phyloP scores from a whole-genome alignment of 768 basidiomycete species.

The Termitomyces sp. region DNA sequence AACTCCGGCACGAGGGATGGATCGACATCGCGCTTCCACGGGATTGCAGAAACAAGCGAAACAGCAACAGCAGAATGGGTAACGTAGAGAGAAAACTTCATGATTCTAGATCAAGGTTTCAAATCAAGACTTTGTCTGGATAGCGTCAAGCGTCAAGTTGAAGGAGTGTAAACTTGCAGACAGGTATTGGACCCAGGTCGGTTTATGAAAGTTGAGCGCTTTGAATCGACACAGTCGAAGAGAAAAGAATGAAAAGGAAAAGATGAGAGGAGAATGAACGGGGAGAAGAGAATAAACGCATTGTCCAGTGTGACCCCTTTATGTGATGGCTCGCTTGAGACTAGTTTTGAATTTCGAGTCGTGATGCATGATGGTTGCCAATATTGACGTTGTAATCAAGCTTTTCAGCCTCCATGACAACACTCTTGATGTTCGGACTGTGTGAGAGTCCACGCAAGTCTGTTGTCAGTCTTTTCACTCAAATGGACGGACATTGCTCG shows the following conservation, averaged over 20 bases:
- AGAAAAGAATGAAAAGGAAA: background rate
- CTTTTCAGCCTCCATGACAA: background rate
- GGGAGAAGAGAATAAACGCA: background rate
- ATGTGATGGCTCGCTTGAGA: background rate
- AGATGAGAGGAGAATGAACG: background rate
- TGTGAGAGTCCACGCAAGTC: background rate
- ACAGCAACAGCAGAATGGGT: conserved; percentile 23
- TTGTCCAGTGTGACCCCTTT: background rate
- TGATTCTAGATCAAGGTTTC: background rate
- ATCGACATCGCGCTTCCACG: conserved; percentile 36
- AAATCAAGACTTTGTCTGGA: background rate
- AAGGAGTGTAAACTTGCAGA: conserved; percentile 5
- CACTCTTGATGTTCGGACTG: background rate
- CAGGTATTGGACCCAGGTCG: background rate
- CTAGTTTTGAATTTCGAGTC: background rate
- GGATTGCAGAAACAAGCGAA: conserved; percentile 30
- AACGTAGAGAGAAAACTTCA: conserved; percentile 31
- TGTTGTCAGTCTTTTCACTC: background rate
- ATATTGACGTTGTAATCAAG: background rate
- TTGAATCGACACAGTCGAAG: conserved; percentile 18
- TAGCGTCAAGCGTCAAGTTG: conserved; percentile 14
- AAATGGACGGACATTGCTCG: background rate
- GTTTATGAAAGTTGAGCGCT: background rate
- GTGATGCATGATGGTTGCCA: background rate
- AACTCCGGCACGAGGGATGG: conserved; percentile 52